Evolutionary conservation across 2,329 filamentous ascomycete genomes (phyloP), one percentile per base, ranked within the genome.

Genomic region (Colletotrichum sp.): DNA sequence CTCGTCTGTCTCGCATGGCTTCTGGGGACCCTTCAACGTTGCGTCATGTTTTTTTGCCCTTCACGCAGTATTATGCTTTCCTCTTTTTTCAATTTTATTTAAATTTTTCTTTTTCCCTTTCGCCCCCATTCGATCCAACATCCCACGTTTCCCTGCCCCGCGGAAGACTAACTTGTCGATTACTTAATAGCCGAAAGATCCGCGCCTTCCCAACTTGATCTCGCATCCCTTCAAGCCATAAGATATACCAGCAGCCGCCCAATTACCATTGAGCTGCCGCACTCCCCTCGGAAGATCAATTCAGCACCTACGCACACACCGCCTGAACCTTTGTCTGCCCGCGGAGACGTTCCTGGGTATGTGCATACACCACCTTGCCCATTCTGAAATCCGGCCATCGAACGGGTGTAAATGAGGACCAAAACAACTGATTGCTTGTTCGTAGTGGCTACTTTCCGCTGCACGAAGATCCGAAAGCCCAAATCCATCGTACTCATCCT

Each of bases 261-360:
- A 66, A 91, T 92, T 79, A 84, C 88, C 55, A 92, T 91, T 75
- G 88, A 90, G 77, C 78, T 89, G 6, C 89, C 89, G 28, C 79
- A 84, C 30, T 30, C 66, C 39, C 78, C 83, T 62, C 86, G 83
- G 78, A 87, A 85, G 73, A 79, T 86, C 77, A 87, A 83, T 64
- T 83, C 83, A 76, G 81, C 85, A 65, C 84, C 85, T 65, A 80
- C 84, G 62, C 84, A 85, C 79, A 89, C 86, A 28, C 87, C 87
- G 24, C 87, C 85, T 26, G 87, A 88, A 77, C 88, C 87, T 77
- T 82, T 93, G 26, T 91, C 91, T 30, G 91, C 89, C 60, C 86
- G 91, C 71, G 91, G 91, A 69, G 91, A 93, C 81, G 80, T 91
- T 66, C 87, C 86, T 81, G 90, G 91, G 91, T 92, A 88, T 81